Evolutionary conservation across 768 basidiomycete genomes (phyloP), one percentile per base, ranked within the genome.

Genomic region (Rhodotorula paludigena): DNA sequence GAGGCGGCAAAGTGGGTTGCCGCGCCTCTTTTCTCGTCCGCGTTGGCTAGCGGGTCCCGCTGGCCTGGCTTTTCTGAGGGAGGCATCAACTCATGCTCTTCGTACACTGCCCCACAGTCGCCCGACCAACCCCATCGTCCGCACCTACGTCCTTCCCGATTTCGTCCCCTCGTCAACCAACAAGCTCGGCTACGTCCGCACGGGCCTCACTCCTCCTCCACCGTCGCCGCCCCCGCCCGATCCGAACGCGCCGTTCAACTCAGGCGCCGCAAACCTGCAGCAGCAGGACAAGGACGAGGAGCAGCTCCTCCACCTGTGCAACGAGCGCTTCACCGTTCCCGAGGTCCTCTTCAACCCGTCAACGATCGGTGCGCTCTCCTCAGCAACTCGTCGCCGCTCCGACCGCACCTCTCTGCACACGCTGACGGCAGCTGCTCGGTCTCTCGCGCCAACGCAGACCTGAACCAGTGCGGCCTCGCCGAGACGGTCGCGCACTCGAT

Each of bases 141-240:
- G 87, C 76, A 89, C 93, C 80, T 98, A 94, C 77, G 82, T 94
- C 57, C 83, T 97, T 48, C 93, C 93, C 36, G 91, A 96, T 81
- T 84, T 90, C 76, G 85, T 77, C n/a, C 73, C 78, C 1, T 63
- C 51, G 3, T 77, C 89, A 5, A 82, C 75, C 20, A 78, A 77
- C 52, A 74, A 74, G 36, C 75, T 75, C 38, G 81, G 81, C 25
- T 80, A 79, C 70, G 77, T 81, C 53, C 85, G 87, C 74, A 83
- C 66, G 14, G 66, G 71, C 16, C 55, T 57, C 11, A 64, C 66
- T 0, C 66, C 66, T 3, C 67, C 72, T 11, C 65, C 70, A 9
- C 51, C 23, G 2, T 52, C 55, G 5, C 67, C 61, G 11, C 47
- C 66, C 2, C 44, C 48, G 2, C 54, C 62, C 25, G 41, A 60